Conservation (phyloP, 202 grass and related monocot genomes). For the Saccharum hybrid region DNA sequence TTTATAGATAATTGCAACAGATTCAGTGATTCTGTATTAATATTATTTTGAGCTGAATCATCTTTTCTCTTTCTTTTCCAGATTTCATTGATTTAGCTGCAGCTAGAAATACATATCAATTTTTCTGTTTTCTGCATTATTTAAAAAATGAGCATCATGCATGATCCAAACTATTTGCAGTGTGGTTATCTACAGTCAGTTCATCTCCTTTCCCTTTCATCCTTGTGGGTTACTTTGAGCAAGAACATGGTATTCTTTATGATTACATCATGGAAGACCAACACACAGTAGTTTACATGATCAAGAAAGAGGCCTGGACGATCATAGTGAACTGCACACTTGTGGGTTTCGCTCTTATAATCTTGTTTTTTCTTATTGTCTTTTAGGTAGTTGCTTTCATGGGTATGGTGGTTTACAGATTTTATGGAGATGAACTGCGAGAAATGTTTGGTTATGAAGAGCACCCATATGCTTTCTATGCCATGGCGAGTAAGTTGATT, state of each 20-base stretch:
- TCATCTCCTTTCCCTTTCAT: neutral
- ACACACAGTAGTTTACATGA: neutral
- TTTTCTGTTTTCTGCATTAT: constrained; percentile 4
- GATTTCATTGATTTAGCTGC: constrained; percentile 27
- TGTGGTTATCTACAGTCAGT: neutral
- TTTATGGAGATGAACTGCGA: constrained; percentile 94
- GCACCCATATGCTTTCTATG: constrained; percentile 95
- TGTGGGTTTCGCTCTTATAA: constrained; percentile 31
- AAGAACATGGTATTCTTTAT: neutral
- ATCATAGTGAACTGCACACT: neutral
- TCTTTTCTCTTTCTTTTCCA: constrained; percentile 4
- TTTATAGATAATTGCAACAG: neutral
- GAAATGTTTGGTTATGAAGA: constrained; percentile 99
- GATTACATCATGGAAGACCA: neutral
- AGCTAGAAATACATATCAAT: neutral
- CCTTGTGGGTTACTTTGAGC: neutral
- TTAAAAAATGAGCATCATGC: neutral
- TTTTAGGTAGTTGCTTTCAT: constrained; percentile 91
- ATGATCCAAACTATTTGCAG: neutral
- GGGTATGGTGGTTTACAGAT: constrained; percentile 95
- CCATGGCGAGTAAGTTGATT: constrained; percentile 82
- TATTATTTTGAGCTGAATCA: neutral
- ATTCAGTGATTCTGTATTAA: neutral
- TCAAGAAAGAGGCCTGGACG: neutral
- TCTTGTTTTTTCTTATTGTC: constrained; percentile 48